Conservation (phyloP, 768 basidiomycete genomes). For the Podaxis carcinomalis region DNA sequence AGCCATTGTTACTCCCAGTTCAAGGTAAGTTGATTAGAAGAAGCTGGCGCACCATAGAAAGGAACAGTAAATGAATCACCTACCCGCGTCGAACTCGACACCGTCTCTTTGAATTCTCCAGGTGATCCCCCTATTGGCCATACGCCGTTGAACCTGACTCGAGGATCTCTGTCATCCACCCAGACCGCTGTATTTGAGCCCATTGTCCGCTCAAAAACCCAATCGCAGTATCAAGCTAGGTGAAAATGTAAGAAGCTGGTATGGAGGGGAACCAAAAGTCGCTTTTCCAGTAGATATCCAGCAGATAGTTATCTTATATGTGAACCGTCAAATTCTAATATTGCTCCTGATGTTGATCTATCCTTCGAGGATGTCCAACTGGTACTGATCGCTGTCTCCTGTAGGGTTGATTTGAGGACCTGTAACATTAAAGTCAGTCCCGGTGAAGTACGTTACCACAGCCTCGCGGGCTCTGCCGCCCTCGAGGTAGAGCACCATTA, state of each 20-base stretch:
- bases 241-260: background rate
- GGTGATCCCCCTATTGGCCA: slow-evolving; percentile 27
- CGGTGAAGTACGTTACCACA: too few species aligned
- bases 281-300: too few species aligned
- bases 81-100: slow-evolving; percentile 27
- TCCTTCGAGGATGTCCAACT: too few species aligned
- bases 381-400: too few species aligned
- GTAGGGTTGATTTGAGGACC: too few species aligned
- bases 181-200: background rate
- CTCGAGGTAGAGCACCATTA: too few species aligned
- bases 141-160: slow-evolving; percentile 26
- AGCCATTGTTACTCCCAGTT: background rate
- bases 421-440: too few species aligned
- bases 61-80: slow-evolving; percentile 30
- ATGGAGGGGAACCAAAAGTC: too few species aligned
- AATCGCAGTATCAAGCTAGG: background rate
- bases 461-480: too few species aligned
- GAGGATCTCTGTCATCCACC: slow-evolving; percentile 32
- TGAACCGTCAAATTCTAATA: too few species aligned
- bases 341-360: too few species aligned
- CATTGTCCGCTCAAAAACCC: background rate
- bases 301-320: too few species aligned
- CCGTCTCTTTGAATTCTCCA: slow-evolving; percentile 24
- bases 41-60: slow-evolving; percentile 26
- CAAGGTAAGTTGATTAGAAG: background rate